phyloP scores from a whole-genome alignment of 2,329 filamentous ascomycete species.

The Fusarium sp. region DNA sequence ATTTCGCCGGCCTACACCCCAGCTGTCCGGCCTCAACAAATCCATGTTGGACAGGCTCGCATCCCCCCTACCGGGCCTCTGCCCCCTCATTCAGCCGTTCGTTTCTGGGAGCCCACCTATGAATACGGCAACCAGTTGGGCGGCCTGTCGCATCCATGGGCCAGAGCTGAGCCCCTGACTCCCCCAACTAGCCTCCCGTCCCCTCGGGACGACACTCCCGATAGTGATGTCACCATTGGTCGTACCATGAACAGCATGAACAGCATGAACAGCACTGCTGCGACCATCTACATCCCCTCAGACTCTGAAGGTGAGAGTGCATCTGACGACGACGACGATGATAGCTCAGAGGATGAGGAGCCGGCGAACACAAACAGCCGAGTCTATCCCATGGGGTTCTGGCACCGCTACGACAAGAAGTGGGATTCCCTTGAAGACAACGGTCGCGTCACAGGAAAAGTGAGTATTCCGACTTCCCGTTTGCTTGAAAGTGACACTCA shows the following conservation, averaged over 20 bases:
- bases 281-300: not conserved
- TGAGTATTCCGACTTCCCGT: not conserved
- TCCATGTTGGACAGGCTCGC: not conserved
- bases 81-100: not conserved
- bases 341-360: not conserved
- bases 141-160: not conserved
- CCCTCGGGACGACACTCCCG: not conserved
- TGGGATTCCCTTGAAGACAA: constrained; percentile 3
- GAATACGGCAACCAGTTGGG: not conserved
- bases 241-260: not conserved
- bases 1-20: not conserved
- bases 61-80: not conserved
- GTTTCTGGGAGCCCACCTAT: not conserved
- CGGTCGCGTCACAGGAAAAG: not conserved
- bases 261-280: not conserved
- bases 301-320: not conserved
- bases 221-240: not conserved
- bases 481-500: not conserved
- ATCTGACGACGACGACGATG: not conserved
- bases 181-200: not conserved
- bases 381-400: not conserved
- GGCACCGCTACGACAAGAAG: constrained; percentile 1
- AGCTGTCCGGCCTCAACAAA: not conserved
- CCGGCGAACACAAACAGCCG: not conserved
- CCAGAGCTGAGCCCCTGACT: not conserved